These are phyloP conservation scores for Epipyxis sp. DNA, from an alignment of 108 stramenopile genomes.

Conservation along the genomic window DNA sequence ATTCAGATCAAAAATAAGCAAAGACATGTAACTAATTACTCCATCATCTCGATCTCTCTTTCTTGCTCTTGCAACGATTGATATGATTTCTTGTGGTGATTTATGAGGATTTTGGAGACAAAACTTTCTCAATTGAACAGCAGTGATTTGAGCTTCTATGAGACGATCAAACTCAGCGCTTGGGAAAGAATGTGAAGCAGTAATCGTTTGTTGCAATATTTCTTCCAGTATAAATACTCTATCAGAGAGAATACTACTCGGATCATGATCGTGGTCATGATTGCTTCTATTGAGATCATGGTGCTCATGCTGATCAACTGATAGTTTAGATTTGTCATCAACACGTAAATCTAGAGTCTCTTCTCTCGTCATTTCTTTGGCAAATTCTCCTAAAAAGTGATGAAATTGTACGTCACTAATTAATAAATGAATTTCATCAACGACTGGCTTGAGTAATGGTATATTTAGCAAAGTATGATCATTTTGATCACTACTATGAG, in stretches of 20 bases:
- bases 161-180: slow-evolving; percentile 27
- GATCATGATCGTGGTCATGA: background rate
- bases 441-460: too few species aligned
- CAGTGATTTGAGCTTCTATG: background rate
- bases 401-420: slow-evolving; percentile 4
- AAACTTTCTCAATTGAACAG: background rate
- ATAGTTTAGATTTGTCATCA: background rate
- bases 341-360: background rate
- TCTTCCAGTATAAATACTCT: background rate
- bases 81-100: slow-evolving; percentile 18
- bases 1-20: slow-evolving; percentile 7
- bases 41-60: background rate
- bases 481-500: too few species aligned
- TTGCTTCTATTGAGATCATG: background rate
- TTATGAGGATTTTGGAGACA: background rate
- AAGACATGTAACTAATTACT: background rate
- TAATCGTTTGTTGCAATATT: background rate
- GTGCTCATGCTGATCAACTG: background rate
- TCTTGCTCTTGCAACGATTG: background rate
- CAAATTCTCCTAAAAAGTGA: background rate
- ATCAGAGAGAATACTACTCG: background rate
- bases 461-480: too few species aligned
- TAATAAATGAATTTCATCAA: slow-evolving; percentile 8
- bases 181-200: background rate
- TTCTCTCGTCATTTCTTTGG: slow-evolving; percentile 5